A percentile compares a stretch with the other conserved stretches of the same genome.
Conservation (phyloP, 2,329 filamentous ascomycete genomes). For the Huntiella moniliformis region DNA sequence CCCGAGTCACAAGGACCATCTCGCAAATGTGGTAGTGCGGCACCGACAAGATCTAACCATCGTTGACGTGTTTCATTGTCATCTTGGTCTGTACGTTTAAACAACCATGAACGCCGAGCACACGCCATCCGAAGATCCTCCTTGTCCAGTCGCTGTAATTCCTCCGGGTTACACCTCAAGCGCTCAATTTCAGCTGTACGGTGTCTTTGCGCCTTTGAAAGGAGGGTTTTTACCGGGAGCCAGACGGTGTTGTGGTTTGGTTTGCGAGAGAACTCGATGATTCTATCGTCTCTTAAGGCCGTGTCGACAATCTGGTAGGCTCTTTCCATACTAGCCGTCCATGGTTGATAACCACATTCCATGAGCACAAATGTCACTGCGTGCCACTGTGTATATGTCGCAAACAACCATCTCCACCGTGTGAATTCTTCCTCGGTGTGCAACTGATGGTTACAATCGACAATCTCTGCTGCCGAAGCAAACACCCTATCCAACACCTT, state of each 20-base stretch:
- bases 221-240: conserved; percentile 35
- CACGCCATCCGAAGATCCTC: conserved; percentile 24
- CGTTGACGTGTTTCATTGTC: conserved; percentile 28
- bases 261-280: conserved; percentile 26
- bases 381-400: conserved; percentile 33
- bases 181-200: conserved; percentile 31
- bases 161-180: conserved; percentile 30
- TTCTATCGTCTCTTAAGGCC: conserved; percentile 21
- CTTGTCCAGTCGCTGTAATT: conserved; percentile 26
- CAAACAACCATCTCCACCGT: conserved; percentile 30
- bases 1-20: background rate
- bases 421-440: conserved; percentile 35
- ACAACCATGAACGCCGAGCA: conserved; percentile 11
- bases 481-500: conserved; percentile 52
- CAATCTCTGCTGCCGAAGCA: conserved; percentile 52
- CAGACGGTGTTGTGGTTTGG: conserved; percentile 30
- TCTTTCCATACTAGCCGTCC: conserved; percentile 31
- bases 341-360: conserved; percentile 27
- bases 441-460: conserved; percentile 48
- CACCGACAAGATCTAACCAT: conserved; percentile 32
- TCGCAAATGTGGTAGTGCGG: conserved; percentile 3
- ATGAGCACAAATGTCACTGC: conserved; percentile 30
- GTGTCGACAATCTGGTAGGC: conserved; percentile 29
- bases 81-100: conserved; percentile 24
- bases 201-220: conserved; percentile 31